These are phyloP conservation scores for Pistacia integerrima DNA, from an alignment of 345 rosid genomes.

Conservation along the genomic window DNA sequence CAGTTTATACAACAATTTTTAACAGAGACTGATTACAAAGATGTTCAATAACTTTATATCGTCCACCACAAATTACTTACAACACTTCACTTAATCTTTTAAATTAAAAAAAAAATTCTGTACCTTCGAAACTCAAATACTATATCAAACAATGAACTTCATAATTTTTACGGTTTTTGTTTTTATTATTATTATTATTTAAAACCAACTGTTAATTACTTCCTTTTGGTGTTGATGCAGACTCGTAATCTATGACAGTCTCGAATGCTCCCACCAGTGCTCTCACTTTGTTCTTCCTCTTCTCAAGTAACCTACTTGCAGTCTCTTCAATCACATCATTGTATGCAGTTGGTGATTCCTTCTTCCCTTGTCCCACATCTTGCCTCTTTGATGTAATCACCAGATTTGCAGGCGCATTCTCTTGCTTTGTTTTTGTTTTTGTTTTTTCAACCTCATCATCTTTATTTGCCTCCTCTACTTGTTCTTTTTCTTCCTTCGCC, in stretches of 20 bases:
- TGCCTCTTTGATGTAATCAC: conserved; percentile 19
- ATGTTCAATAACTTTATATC: neutral
- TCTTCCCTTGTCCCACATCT: conserved; percentile 43
- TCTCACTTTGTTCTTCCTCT: conserved; percentile 80
- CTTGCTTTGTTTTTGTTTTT: conserved; percentile 8
- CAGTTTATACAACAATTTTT: conserved; percentile 1
- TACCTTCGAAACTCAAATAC: too few species aligned
- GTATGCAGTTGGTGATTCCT: conserved; percentile 63
- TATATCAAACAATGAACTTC: neutral
- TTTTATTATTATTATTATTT: too few species aligned
- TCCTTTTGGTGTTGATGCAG: conserved; percentile 55
- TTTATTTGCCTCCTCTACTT: conserved; percentile 5
- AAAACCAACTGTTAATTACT: neutral
- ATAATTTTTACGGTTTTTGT: neutral
- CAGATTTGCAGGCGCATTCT: neutral
- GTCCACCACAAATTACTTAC: too few species aligned
- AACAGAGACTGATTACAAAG: neutral
- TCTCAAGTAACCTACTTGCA: conserved; percentile 62
- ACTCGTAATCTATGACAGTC: conserved; percentile 83
- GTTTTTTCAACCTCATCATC: neutral
- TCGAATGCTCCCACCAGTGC: conserved; percentile 92
- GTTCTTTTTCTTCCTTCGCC: conserved; percentile 17
- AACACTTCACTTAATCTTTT: too few species aligned
- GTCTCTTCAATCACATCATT: conserved; percentile 86
- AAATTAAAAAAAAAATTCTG: too few species aligned